phyloP scores from a whole-genome alignment of 495 filamentous ascomycete genomes.

The Ascodesmis nigricans region DNA sequence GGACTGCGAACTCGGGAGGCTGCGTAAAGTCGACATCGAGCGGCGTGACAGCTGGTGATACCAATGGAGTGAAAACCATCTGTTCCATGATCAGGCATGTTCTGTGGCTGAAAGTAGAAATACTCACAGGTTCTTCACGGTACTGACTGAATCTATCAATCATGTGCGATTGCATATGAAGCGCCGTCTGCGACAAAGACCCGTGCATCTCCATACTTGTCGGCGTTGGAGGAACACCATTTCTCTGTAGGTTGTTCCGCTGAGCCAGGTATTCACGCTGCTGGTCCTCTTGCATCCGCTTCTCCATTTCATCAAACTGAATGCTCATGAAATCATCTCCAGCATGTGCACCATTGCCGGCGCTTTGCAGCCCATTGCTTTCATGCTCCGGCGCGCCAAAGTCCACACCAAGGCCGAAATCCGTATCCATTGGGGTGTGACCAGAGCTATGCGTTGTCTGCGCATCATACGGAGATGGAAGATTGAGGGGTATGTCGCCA shows the following conservation, averaged over 20 bases:
- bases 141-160: constrained; percentile 52
- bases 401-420: constrained; percentile 10
- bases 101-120: constrained; percentile 4
- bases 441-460: constrained; percentile 1
- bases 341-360: constrained; percentile 2
- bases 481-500: constrained; percentile 12
- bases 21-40: constrained; percentile 60
- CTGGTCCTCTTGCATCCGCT: constrained; percentile 27
- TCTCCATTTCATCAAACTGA: constrained; percentile 40
- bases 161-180: constrained; percentile 37
- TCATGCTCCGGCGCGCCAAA: constrained; percentile 1
- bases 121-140: constrained; percentile 58
- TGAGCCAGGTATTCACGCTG: constrained; percentile 24
- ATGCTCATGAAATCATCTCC: constrained; percentile 23
- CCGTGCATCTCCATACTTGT: constrained; percentile 80
- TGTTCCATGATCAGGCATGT: constrained; percentile 22
- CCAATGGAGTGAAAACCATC: constrained; percentile 83
- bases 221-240: constrained; percentile 65
- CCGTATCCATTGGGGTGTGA: constrained; percentile 20
- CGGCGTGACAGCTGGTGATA: constrained; percentile 86
- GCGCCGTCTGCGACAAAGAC: constrained; percentile 35
- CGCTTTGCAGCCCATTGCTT: background rate
- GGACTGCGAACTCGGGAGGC: constrained; percentile 50
- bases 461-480: constrained; percentile 17
- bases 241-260: constrained; percentile 24